Conservation (phyloP, 2,329 filamentous ascomycete genomes). For the Hypoxylon sp. region DNA sequence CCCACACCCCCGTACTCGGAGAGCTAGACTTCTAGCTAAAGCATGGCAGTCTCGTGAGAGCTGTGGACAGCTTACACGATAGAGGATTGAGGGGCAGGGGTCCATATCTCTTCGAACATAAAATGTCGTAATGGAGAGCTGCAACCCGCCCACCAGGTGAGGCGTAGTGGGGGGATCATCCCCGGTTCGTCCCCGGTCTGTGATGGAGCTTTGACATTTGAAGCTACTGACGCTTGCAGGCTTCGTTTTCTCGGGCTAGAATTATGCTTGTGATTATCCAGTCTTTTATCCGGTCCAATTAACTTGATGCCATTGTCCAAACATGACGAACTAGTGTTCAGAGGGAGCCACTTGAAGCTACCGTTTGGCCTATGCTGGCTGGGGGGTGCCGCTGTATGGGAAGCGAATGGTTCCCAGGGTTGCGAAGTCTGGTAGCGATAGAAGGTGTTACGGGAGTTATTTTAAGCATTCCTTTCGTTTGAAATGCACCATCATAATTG, state of each 20-base stretch:
- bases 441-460: slow-evolving; percentile 11
- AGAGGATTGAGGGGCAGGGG: slow-evolving; percentile 36
- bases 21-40: slow-evolving; percentile 35
- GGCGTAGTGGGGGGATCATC: slow-evolving; percentile 36
- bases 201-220: slow-evolving; percentile 28
- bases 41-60: slow-evolving; percentile 37
- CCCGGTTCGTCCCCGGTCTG: slow-evolving; percentile 36
- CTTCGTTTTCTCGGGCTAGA: slow-evolving; percentile 32
- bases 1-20: slow-evolving; percentile 36
- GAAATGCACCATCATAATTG: slow-evolving; percentile 5
- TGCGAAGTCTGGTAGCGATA: slow-evolving; percentile 25
- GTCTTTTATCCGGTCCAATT: slow-evolving; percentile 45
- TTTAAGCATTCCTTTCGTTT: slow-evolving; percentile 14
- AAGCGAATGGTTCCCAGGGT: slow-evolving; percentile 18
- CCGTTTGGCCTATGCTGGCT: slow-evolving; percentile 27
- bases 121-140: slow-evolving; percentile 40
- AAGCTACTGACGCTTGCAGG: slow-evolving; percentile 31
- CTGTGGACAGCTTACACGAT: slow-evolving; percentile 31
- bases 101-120: slow-evolving; percentile 29
- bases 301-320: slow-evolving; percentile 21
- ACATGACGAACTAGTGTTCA: slow-evolving; percentile 18
- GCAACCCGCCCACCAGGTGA: slow-evolving; percentile 35
- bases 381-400: slow-evolving; percentile 21
- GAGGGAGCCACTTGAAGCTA: slow-evolving; percentile 2
- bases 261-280: slow-evolving; percentile 33